A percentile compares a stretch with the other conserved stretches of the same genome.
These are phyloP conservation scores for Claviceps humidiphila DNA, from an alignment of 2,329 filamentous ascomycete genomes.

Conservation along the genomic window DNA sequence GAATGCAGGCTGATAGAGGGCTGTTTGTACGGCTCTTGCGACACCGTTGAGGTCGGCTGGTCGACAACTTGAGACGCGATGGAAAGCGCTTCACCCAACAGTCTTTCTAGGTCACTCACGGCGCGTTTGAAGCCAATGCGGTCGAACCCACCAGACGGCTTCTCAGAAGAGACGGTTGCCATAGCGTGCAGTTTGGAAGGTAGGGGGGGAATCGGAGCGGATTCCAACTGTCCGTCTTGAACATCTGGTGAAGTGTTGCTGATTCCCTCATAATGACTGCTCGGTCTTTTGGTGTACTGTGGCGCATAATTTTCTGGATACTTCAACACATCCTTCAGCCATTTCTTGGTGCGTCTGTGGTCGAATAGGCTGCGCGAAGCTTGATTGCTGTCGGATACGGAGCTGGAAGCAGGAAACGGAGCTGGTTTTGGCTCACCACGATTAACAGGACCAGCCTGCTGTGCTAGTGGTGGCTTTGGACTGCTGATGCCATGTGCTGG, in stretches of 20 bases:
- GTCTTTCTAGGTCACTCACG: slow-evolving; percentile 30
- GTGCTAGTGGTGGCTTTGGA: not conserved
- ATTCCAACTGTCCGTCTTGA: slow-evolving; percentile 12
- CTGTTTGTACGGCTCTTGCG: slow-evolving; percentile 6
- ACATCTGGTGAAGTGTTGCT: slow-evolving; percentile 6
- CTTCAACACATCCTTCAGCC: slow-evolving; percentile 20
- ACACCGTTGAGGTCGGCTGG: slow-evolving; percentile 13
- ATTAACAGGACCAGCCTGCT: not conserved
- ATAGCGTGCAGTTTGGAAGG: slow-evolving; percentile 8
- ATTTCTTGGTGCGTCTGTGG: slow-evolving; percentile 20
- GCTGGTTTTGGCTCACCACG: not conserved
- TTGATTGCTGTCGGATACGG: slow-evolving; percentile 10
- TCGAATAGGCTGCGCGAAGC: slow-evolving; percentile 18
- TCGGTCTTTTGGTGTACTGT: slow-evolving; percentile 16
- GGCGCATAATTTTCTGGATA: slow-evolving; percentile 13
- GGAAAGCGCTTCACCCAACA: slow-evolving; percentile 32
- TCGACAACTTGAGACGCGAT: slow-evolving; percentile 28
- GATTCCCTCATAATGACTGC: slow-evolving; percentile 5
- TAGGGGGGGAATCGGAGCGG: slow-evolving; percentile 8
- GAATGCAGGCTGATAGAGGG: slow-evolving; percentile 7
- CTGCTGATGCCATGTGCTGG: not conserved
- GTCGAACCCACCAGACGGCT: slow-evolving; percentile 14
- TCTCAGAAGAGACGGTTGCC: slow-evolving; percentile 10
- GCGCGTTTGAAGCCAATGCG: slow-evolving; percentile 20
- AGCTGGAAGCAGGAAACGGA: not conserved